Base-by-base conservation (phyloP, 2,329 filamentous ascomycete genomes). In the Amauroascus verrucosus region DNA sequence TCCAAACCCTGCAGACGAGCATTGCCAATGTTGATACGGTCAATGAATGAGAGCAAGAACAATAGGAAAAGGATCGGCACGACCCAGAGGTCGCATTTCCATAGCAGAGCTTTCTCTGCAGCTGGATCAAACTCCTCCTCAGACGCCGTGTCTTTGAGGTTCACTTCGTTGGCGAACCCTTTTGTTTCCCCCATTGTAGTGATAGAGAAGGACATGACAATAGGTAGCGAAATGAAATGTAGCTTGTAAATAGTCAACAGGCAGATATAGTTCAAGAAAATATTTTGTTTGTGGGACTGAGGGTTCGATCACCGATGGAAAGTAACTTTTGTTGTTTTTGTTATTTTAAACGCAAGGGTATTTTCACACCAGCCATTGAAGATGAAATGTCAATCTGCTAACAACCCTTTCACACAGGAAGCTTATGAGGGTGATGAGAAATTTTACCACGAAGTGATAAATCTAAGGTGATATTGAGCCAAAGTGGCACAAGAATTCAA, bases 11-110 rank as follows among this genome's bases (percentile, higher is more conserved):
- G 66, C 13, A 75, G 64, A 3, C 72, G 66, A 1, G 73, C 74
- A 62, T 76, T 76, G 26, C 72, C 73, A 51, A 76, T 75, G 56
- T 72, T 72, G 60, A 71, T 59, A n/a, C 73, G 66, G 56, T 76
- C 73, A 7, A 76, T 61, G 51, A 75, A 75, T 2, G 70, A 67
- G 35, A 73, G 64, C 13, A 74, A 61, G 55, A 71, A 75, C 1
- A 78, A 61, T 4, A 75, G 52, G 53, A 68, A 72, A 8, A 79
- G 62, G 14, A 74, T 70, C 0, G 76, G 76, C 6, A 78, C 62
- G 24, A 78, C 66, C 44, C 71, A 67, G 13, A 75, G 55, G 57
- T 78, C 76, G 48, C 70, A 67, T 63, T 78, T 79, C 44, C 71
- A 63, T 6, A 77, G 58, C 13, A 77, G 61, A 54, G 68, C 50